phyloP scores from a whole-genome alignment of 2,329 filamentous ascomycete species.

The Ophiostoma fasciatum region DNA sequence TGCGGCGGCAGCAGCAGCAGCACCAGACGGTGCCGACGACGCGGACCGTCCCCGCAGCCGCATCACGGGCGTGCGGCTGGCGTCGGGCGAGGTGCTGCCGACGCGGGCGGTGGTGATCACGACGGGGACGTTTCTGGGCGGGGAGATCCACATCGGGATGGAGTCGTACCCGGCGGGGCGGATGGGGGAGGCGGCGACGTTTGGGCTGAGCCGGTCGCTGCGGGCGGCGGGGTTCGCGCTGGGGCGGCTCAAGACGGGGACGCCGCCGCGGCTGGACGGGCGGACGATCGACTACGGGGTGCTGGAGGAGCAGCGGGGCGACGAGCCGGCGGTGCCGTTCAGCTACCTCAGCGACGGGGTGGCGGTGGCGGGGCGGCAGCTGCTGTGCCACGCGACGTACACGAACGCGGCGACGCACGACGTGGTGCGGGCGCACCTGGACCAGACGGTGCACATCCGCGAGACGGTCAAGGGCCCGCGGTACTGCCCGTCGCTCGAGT shows the following conservation, averaged over 20 bases:
- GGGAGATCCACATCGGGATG: conserved; percentile 91
- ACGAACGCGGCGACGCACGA: conserved; percentile 75
- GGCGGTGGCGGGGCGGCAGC: conserved; percentile 58
- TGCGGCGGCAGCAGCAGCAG: conserved; percentile 25
- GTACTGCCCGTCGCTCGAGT: conserved; percentile 91
- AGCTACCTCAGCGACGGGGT: conserved; percentile 77
- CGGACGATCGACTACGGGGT: conserved; percentile 65
- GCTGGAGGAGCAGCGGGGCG: conserved; percentile 62
- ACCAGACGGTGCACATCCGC: conserved; percentile 90
- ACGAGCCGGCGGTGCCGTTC: conserved; percentile 77
- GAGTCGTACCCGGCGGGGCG: conserved; percentile 74
- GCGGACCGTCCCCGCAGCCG: conserved; percentile 40
- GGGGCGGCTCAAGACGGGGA: conserved; percentile 88
- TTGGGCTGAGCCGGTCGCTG: conserved; percentile 81
- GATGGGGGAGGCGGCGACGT: conserved; percentile 87
- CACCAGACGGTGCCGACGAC: background rate
- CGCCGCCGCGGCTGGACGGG: conserved; percentile 72
- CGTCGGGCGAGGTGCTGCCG: conserved; percentile 71
- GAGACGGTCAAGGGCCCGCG: conserved; percentile 88
- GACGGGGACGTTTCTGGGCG: conserved; percentile 87
- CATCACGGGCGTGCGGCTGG: conserved; percentile 73
- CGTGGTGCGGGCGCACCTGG: conserved; percentile 75
- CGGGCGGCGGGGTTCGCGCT: conserved; percentile 77
- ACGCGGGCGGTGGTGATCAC: conserved; percentile 82
- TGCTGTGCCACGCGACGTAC: conserved; percentile 74